A percentile compares a stretch with the other conserved stretches of the same genome.
Evolutionary conservation across 1,139 yeast species (phyloP).

Genomic region (Yamadazyma atlantica): DNA sequence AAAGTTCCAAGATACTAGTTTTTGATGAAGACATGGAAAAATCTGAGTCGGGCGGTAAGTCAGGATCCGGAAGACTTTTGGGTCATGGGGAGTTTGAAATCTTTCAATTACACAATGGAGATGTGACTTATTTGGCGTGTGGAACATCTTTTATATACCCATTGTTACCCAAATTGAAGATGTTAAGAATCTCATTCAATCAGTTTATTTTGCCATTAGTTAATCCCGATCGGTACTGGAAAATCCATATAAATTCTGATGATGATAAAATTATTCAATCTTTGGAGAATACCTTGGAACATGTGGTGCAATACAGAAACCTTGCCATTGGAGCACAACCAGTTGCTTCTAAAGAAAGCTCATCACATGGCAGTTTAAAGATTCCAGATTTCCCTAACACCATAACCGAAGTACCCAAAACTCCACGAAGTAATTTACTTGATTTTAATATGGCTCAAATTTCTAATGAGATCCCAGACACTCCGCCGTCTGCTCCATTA

Average conservation of each 20-base stretch:
- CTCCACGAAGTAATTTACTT: slow-evolving; percentile 4
- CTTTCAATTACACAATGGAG: slow-evolving; percentile 62
- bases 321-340: slow-evolving; percentile 21
- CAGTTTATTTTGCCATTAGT: slow-evolving; percentile 65
- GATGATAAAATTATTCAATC: slow-evolving; percentile 29
- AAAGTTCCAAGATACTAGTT: slow-evolving; percentile 40
- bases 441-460: slow-evolving; percentile 15
- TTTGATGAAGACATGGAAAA: slow-evolving; percentile 38
- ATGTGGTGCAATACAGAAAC: slow-evolving; percentile 48
- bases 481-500: slow-evolving; percentile 48
- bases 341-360: no score
- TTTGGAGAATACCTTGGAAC: slow-evolving; percentile 39
- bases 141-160: slow-evolving; percentile 62
- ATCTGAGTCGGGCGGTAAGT: slow-evolving; percentile 1
- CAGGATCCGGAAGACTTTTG: slow-evolving; percentile 44
- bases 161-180: slow-evolving; percentile 57
- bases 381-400: slow-evolving; percentile 2
- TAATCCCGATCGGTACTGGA: slow-evolving; percentile 75
- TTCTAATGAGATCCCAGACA: slow-evolving; percentile 36
- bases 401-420: background rate
- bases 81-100: slow-evolving; percentile 66
- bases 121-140: slow-evolving; percentile 61
- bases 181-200: slow-evolving; percentile 50
- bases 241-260: slow-evolving; percentile 47
- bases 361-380: slow-evolving; percentile 1